Percentiles rank a stretch among this genome's conserved stretches.
These are phyloP conservation scores for Kandelia obovata DNA, from an alignment of 345 rosid species.

Conservation along the genomic window DNA sequence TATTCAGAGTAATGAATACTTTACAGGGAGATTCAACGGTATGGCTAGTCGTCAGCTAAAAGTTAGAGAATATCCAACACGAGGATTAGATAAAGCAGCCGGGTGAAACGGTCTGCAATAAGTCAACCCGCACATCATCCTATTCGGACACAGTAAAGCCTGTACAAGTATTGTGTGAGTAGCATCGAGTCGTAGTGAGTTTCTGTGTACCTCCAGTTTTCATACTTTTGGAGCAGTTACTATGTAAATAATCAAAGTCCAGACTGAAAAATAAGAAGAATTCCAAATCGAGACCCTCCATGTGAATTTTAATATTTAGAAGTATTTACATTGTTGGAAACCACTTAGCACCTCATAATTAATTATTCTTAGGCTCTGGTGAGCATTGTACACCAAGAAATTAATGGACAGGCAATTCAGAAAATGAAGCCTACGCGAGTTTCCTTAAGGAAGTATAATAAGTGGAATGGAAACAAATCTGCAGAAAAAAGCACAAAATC, in stretches of 20 bases:
- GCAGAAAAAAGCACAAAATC: not conserved
- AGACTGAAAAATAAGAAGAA: not conserved
- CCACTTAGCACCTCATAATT: not conserved
- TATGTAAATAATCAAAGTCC: not conserved
- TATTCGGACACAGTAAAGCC: too few species aligned
- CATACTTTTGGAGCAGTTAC: too few species aligned
- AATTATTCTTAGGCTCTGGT: too few species aligned
- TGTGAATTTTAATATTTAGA: not conserved
- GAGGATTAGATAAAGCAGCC: slow-evolving; percentile 1
- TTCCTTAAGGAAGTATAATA: not conserved
- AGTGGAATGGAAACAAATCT: not conserved
- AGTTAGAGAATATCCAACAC: slow-evolving; percentile 11
- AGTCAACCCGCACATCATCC: too few species aligned
- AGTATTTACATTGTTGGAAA: not conserved
- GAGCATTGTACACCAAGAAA: not conserved
- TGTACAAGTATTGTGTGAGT: too few species aligned
- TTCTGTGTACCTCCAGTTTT: too few species aligned
- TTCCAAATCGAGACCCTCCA: not conserved
- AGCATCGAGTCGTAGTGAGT: too few species aligned
- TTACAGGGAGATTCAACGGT: not conserved
- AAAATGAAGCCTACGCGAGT: not conserved
- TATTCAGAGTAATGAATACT: slow-evolving; percentile 13
- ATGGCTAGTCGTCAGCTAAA: not conserved
- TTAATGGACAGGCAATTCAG: not conserved
- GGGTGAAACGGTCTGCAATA: too few species aligned